Conservation (phyloP, 2,329 filamentous ascomycete species). For the Phialophora chinensis region DNA sequence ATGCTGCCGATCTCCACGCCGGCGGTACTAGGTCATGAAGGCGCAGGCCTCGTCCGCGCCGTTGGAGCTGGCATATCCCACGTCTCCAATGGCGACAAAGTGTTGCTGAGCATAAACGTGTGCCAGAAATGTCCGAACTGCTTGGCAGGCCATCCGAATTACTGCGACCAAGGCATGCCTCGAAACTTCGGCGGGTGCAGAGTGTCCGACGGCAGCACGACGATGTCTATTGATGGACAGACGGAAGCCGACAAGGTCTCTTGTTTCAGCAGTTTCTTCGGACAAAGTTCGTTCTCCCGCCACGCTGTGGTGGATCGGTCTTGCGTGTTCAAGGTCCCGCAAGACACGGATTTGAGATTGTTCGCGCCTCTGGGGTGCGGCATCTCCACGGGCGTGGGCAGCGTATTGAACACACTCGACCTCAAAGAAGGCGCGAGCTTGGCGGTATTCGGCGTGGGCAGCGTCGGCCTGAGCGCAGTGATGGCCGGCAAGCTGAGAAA, state of each 20-base stretch:
- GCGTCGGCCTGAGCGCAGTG: conserved; percentile 42
- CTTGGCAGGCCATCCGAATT: conserved; percentile 27
- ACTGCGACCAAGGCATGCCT: conserved; percentile 16
- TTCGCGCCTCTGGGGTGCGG: conserved; percentile 44
- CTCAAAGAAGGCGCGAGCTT: conserved; percentile 34
- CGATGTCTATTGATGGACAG: not conserved
- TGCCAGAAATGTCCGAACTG: conserved; percentile 38
- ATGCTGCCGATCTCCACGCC: conserved; percentile 51
- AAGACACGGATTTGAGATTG: conserved; percentile 27
- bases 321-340: conserved; percentile 38
- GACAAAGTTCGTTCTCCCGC: conserved; percentile 46
- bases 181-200: conserved; percentile 34
- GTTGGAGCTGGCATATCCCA: conserved; percentile 38
- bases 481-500: conserved; percentile 41
- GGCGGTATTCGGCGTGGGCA: conserved; percentile 42
- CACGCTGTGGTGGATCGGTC: conserved; percentile 41
- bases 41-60: conserved; percentile 34
- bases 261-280: conserved; percentile 44
- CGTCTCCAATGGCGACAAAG: conserved; percentile 41
- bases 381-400: conserved; percentile 43
- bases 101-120: conserved; percentile 39
- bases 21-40: conserved; percentile 52
- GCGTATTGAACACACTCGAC: conserved; percentile 40
- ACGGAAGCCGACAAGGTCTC: not conserved
- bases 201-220: conserved; percentile 10